Percentiles rank a stretch among this genome's conserved stretches.
Evolutionary conservation across 768 basidiomycete genomes (phyloP).

Genomic region (Mrakia gelida): DNA sequence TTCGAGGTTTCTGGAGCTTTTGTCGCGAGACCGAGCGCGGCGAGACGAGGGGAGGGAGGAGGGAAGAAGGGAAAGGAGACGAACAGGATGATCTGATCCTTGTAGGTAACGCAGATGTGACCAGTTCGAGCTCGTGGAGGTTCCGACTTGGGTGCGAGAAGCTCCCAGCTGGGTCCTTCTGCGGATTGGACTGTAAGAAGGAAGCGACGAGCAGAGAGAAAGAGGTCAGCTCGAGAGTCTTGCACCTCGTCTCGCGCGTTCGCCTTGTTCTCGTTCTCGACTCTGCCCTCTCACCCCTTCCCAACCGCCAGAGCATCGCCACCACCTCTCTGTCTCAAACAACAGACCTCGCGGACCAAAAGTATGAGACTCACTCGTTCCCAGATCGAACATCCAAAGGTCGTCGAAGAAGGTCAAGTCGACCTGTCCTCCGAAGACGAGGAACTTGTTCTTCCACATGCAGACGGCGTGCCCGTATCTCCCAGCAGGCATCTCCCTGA

Average conservation of each 20-base stretch:
- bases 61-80: conserved; percentile 41
- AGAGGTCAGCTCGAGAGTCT: background rate
- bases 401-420: conserved; percentile 92
- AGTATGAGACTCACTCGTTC: conserved; percentile 69
- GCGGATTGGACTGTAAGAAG: conserved; percentile 63
- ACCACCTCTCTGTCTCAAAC: too few relatives aligned
- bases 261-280: too few relatives aligned
- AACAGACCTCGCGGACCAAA: too few relatives aligned
- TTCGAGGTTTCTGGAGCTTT: background rate
- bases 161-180: conserved; percentile 65
- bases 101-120: conserved; percentile 77
- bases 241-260: background rate
- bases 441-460: conserved; percentile 86
- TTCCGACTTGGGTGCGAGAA: conserved; percentile 54
- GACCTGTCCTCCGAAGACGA: conserved; percentile 93
- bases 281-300: background rate
- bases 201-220: background rate
- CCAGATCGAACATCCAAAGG: conserved; percentile 92
- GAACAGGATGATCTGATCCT: conserved; percentile 78
- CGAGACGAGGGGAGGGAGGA: conserved; percentile 24
- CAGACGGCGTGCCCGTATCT: conserved; percentile 94
- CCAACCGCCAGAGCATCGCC: too few relatives aligned
- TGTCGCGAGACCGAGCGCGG: too few relatives aligned
- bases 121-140: conserved; percentile 78
- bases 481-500: conserved; percentile 57